Evolutionary conservation across 495 filamentous ascomycete species (phyloP).

Genomic region (Clohesyomyces aquaticus): DNA sequence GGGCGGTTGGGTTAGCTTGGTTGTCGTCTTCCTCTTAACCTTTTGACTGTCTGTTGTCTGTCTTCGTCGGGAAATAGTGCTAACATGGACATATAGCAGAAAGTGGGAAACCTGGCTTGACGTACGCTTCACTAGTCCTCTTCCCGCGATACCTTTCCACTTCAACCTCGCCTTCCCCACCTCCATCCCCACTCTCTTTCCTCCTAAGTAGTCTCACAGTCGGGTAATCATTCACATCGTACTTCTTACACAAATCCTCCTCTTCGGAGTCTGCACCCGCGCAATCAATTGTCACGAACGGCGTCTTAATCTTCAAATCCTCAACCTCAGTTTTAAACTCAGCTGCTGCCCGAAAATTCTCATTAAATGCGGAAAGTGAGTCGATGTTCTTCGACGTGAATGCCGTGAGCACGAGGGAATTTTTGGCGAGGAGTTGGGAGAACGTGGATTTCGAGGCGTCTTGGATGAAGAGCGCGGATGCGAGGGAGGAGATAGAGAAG

Average conservation of each 20-base stretch:
- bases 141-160: slow-evolving; percentile 14
- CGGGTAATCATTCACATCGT: slow-evolving; percentile 53
- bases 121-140: slow-evolving; percentile 34
- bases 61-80: no score
- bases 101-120: no score
- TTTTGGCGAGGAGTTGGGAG: neutral
- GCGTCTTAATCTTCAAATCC: slow-evolving; percentile 32
- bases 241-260: slow-evolving; percentile 47
- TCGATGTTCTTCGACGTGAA: slow-evolving; percentile 11
- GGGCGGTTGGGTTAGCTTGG: no score
- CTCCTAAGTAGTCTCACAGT: slow-evolving; percentile 51
- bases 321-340: no score
- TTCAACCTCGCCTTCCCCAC: neutral
- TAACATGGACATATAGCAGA: no score
- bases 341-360: slow-evolving; percentile 45
- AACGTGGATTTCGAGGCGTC: neutral
- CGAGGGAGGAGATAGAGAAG: no score
- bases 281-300: slow-evolving; percentile 46
- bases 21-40: no score
- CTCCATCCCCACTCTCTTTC: neutral
- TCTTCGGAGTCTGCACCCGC: no score
- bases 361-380: slow-evolving; percentile 35
- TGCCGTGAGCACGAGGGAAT: slow-evolving; percentile 8
- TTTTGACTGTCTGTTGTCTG: no score
- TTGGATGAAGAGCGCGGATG: slow-evolving; percentile 2